phyloP scores from a whole-genome alignment of 176 grass and related monocot genomes.

The Carex kokanica region DNA sequence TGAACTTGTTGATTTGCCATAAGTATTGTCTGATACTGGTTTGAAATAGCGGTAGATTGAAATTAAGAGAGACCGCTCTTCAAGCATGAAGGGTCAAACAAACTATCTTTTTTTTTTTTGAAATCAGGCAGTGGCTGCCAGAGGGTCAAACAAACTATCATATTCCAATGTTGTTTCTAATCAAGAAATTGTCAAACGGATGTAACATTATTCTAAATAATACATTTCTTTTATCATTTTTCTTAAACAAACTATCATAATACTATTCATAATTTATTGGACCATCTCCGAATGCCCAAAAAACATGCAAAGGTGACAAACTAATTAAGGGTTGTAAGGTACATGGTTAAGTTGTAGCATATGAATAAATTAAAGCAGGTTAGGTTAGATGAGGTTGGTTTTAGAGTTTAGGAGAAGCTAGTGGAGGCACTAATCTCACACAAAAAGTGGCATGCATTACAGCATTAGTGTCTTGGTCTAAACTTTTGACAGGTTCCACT shows the following conservation, averaged over 20 bases:
- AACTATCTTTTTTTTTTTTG: too few species aligned
- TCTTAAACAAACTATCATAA: too few species aligned
- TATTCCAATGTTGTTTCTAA: neutral
- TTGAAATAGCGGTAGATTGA: neutral
- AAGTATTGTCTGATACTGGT: neutral
- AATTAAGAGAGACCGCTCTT: neutral
- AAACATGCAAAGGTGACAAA: neutral
- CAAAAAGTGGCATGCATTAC: neutral
- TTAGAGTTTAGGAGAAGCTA: neutral
- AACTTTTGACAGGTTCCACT: neutral
- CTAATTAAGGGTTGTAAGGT: neutral
- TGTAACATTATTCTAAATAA: neutral
- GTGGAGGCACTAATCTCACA: neutral
- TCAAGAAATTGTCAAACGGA: neutral
- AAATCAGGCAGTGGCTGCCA: too few species aligned
- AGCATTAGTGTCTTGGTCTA: neutral
- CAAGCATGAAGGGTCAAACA: neutral
- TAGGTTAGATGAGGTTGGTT: neutral
- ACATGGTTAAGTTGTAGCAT: neutral
- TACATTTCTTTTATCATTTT: neutral
- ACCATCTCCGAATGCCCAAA: neutral
- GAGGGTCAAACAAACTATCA: neutral
- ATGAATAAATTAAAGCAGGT: neutral
- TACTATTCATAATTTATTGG: neutral
- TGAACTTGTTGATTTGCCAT: neutral